Conservation (phyloP, 2,329 filamentous ascomycete genomes). For the Penicillium concentricum region DNA sequence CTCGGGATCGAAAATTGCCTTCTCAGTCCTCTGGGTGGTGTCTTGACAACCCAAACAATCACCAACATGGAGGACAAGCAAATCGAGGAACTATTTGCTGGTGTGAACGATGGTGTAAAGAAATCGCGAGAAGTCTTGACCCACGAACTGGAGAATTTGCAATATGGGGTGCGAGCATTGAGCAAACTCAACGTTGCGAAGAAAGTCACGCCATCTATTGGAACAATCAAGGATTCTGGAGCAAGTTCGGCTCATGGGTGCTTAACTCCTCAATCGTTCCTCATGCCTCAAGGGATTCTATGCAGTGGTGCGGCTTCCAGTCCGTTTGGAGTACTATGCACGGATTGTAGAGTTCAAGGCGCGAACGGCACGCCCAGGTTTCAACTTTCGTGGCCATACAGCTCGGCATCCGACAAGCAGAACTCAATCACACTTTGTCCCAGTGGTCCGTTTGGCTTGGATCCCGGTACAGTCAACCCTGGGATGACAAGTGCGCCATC, state of each 20-base stretch:
- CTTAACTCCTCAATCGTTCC: background rate
- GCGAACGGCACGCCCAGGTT: background rate
- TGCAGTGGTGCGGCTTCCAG: background rate
- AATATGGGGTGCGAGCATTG: background rate
- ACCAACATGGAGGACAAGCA: background rate
- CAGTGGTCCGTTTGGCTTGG: background rate
- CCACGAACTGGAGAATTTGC: background rate
- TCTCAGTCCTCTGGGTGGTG: background rate
- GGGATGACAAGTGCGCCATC: background rate
- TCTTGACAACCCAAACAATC: background rate
- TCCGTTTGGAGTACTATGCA: background rate
- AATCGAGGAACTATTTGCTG: background rate
- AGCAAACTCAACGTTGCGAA: background rate
- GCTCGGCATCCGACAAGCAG: background rate
- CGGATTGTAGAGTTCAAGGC: no score
- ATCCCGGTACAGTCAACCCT: background rate
- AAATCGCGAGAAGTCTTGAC: background rate
- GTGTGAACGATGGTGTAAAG: background rate
- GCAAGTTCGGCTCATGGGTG: background rate
- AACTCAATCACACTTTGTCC: background rate
- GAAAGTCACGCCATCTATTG: background rate
- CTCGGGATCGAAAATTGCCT: slow-evolving; percentile 3
- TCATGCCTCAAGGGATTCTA: background rate
- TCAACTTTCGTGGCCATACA: background rate
- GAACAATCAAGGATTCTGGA: no score